Percentiles rank a stretch among this genome's conserved stretches.
Conservation (phyloP, 495 filamentous ascomycete species). For the Terfezia boudieri region DNA sequence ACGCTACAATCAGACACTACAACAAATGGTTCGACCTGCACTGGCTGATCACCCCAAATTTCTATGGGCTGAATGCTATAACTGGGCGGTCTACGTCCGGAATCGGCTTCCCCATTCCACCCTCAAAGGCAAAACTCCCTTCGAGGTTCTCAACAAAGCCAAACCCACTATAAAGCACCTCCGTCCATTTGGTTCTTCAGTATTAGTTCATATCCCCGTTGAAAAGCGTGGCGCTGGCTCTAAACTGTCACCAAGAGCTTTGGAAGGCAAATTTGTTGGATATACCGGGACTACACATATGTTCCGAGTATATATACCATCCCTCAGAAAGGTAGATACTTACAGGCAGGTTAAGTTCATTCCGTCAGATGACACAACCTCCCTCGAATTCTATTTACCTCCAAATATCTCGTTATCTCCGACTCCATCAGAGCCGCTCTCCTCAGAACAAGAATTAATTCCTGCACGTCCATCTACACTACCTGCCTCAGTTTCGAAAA, state of each 20-base stretch:
- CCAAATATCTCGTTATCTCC: not conserved
- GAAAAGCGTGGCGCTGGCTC: not conserved
- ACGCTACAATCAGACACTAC: constrained; percentile 1
- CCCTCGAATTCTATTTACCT: not conserved
- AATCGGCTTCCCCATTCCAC: not conserved
- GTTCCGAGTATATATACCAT: not conserved
- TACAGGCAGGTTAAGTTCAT: not conserved
- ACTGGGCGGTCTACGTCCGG: not conserved
- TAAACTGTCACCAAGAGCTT: not conserved
- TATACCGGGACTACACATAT: not conserved
- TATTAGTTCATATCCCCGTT: not conserved
- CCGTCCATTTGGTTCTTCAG: not conserved
- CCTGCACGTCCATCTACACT: too few relatives aligned
- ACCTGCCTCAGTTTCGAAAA: too few relatives aligned
- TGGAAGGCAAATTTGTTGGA: not conserved
- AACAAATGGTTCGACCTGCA: not conserved
- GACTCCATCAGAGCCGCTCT: not conserved
- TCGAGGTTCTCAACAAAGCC: not conserved
- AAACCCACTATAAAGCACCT: not conserved
- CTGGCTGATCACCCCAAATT: not conserved
- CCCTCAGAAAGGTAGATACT: not conserved
- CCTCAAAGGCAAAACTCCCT: not conserved
- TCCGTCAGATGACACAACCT: not conserved
- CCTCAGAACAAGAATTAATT: not conserved
- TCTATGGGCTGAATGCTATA: not conserved